A percentile compares a stretch with the other conserved stretches of the same genome.
phyloP scores from a whole-genome alignment of 495 filamentous ascomycete species.

The Penicillium odoratum region DNA sequence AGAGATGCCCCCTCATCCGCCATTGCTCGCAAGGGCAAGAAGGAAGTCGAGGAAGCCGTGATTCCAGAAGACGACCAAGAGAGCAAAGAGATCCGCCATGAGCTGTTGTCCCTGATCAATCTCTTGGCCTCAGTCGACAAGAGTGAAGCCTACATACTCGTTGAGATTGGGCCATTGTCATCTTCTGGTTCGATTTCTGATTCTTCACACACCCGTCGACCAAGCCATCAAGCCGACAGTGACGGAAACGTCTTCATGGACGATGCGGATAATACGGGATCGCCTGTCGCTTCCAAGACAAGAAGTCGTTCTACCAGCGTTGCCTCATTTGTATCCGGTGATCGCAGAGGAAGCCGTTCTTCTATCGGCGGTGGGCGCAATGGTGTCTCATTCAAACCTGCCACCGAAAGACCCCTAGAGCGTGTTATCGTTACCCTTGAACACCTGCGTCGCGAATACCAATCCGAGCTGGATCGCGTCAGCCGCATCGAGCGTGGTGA shows the following conservation, averaged over 20 bases:
- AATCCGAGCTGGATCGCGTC: constrained; percentile 79
- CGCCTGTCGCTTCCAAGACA: constrained; percentile 14
- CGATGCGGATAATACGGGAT: constrained; percentile 23
- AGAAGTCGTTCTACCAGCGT: constrained; percentile 18
- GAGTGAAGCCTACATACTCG: constrained; percentile 72
- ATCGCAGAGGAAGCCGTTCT: constrained; percentile 28
- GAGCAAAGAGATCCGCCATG: constrained; percentile 55
- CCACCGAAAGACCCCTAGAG: constrained; percentile 23
- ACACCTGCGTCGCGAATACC: constrained; percentile 82
- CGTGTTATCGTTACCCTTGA: constrained; percentile 71
- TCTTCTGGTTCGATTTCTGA: constrained; percentile 7
- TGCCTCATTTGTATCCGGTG: constrained; percentile 15
- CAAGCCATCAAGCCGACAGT: constrained; percentile 37
- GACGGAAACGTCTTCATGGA: constrained; percentile 48
- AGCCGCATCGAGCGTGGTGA: constrained; percentile 60
- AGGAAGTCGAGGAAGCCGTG: constrained; percentile 49
- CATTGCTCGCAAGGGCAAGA: constrained; percentile 31
- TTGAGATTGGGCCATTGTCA: constrained; percentile 41
- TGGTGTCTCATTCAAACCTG: constrained; percentile 20
- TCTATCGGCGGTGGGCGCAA: constrained; percentile 27
- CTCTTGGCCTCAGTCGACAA: constrained; percentile 77
- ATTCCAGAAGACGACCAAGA: constrained; percentile 55
- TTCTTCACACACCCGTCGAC: constrained; percentile 15
- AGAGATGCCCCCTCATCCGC: constrained; percentile 48
- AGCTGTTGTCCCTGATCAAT: constrained; percentile 86